Conservation (phyloP, 345 rosid species). For the Gossypium ekmanianum region DNA sequence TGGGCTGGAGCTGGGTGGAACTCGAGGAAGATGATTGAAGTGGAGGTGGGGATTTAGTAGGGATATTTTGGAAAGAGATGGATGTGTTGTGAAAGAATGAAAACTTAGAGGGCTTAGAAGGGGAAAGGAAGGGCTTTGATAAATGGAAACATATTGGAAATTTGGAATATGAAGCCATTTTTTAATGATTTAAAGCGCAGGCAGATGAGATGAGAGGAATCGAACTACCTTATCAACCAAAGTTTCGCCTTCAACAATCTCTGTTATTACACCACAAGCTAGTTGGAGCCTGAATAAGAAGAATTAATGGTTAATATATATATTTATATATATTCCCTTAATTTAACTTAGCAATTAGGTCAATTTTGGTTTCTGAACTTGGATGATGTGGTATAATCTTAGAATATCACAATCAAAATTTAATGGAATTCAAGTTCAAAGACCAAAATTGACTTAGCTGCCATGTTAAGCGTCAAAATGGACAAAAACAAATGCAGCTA, state of each 20-base stretch:
- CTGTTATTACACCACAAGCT: too few species aligned
- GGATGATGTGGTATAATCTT: too few species aligned
- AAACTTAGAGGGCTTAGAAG: conserved; percentile 25
- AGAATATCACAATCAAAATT: too few species aligned
- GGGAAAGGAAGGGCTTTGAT: conserved; percentile 3
- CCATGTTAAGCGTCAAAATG: too few species aligned
- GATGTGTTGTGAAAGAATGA: conserved; percentile 30
- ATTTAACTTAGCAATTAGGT: too few species aligned
- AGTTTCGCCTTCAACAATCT: neutral
- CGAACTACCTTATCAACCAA: neutral
- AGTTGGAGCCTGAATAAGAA: too few species aligned
- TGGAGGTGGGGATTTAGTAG: conserved; percentile 22
- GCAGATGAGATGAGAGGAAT: neutral
- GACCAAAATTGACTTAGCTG: too few species aligned
- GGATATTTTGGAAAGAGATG: conserved; percentile 40
- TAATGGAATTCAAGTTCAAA: too few species aligned
- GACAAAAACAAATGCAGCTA: too few species aligned
- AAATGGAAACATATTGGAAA: conserved; percentile 26
- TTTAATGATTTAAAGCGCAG: neutral
- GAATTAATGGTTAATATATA: too few species aligned
- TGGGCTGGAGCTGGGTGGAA: conserved; percentile 52
- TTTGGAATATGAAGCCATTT: conserved; percentile 25
- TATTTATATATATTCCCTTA: too few species aligned
- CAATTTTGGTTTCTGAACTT: too few species aligned
- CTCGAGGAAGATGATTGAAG: conserved; percentile 32